Percentiles rank a stretch among this genome's conserved stretches.
These are phyloP conservation scores for Coemansia sp. DNA, from an alignment of 192 early-diverging fungal species.

Conservation along the genomic window DNA sequence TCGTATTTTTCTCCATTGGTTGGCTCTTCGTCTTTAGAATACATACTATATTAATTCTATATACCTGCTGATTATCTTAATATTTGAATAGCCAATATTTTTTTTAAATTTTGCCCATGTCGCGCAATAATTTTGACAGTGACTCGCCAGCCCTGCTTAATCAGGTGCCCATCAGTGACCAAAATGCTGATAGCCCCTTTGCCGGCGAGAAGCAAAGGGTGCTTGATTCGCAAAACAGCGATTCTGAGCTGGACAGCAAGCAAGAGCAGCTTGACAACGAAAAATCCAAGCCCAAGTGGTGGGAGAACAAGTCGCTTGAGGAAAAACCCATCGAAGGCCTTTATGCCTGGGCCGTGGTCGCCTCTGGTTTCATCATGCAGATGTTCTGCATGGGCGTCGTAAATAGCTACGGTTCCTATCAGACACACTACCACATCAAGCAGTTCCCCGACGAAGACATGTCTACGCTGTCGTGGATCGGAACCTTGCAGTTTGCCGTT, in stretches of 20 bases:
- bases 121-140: too few species aligned
- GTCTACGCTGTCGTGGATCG: slow-evolving; percentile 44
- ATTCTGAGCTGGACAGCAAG: not conserved
- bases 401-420: slow-evolving; percentile 36
- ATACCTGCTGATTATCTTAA: too few species aligned
- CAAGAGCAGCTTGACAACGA: slow-evolving; percentile 2
- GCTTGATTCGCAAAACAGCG: not conserved
- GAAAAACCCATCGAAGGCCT: slow-evolving; percentile 25
- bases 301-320: slow-evolving; percentile 10
- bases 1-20: too few species aligned
- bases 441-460: slow-evolving; percentile 23
- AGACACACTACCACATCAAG: slow-evolving; percentile 20
- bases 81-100: too few species aligned
- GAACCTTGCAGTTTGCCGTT: slow-evolving; percentile 29
- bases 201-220: not conserved
- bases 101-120: too few species aligned
- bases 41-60: too few species aligned
- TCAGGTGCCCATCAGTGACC: too few species aligned
- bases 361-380: not conserved
- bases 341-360: slow-evolving; percentile 52
- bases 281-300: slow-evolving; percentile 2
- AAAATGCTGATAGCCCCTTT: too few species aligned
- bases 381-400: slow-evolving; percentile 31
- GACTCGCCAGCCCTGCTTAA: too few species aligned
- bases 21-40: too few species aligned